Evolutionary conservation across 2,329 filamentous ascomycete species (phyloP), one percentile per base, ranked within the genome.

Genomic region (Claviceps sp.): DNA sequence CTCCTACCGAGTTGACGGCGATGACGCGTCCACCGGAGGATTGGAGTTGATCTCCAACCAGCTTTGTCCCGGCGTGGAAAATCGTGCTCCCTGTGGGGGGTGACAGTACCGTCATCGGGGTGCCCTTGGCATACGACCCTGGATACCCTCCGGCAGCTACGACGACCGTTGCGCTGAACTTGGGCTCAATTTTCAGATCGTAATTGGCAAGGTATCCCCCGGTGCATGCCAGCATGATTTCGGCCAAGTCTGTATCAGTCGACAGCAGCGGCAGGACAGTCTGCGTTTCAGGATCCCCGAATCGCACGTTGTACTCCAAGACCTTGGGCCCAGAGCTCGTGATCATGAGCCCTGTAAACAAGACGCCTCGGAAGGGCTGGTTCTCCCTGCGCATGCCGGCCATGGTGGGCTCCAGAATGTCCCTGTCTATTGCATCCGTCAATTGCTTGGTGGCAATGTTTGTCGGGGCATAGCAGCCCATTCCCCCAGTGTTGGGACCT

Each of bases 381-480:
- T 82, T 79, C 63, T 97, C 91, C 56, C 78, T 78, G 61, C 84
- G 78, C 88, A 97, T 91, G 53, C 89, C 90, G 54, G 88, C 79
- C 55, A 97, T 81, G 2, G 90, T 96, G 5, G 91, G 90, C 65
- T 89, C 81, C 18, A 97, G 78, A 51, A 96, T 85, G 38, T 85
- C 85, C 52, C 76, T 75, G 64, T 96, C 85, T 55, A 98, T 82
- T 54, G 82, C 76, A 18, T 84, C 84, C 18, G 93, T 77, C n/a
- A 95, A 74, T 55, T 84, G 80, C 49, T 82, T 78, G 0, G 84
- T 85, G 34, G 85, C 83, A 60, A 90, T 84, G 57, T 81, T 85
- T 1, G 90, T 94, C 18, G 87, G 87, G 16, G 90, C 89, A 68
- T 97, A 97, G 65, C 89, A 95, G 49, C 93, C 93, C 93, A 97